Percentiles rank a stretch among this genome's conserved stretches.
Conservation (phyloP, 2,329 filamentous ascomycete genomes). For the Paecilomyces variotii region DNA sequence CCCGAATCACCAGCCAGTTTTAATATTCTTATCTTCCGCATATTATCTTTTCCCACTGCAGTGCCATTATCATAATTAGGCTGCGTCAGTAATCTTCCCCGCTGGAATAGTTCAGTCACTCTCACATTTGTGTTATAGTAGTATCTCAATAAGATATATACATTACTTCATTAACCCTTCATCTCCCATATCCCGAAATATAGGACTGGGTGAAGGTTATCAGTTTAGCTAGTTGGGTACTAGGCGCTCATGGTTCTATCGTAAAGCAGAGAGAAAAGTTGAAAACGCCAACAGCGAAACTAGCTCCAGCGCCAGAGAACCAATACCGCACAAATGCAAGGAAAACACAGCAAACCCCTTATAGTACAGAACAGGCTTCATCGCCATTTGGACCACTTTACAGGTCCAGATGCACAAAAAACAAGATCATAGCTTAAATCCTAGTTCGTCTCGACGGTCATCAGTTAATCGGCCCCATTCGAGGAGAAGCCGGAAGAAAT, state of each 20-base stretch:
- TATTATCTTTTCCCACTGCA: too few relatives aligned
- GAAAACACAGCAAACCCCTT: background rate
- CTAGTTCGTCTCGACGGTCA: slow-evolving; percentile 47
- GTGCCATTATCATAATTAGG: too few relatives aligned
- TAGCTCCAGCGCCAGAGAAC: background rate
- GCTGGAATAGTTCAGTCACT: too few relatives aligned
- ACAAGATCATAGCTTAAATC: slow-evolving; percentile 21
- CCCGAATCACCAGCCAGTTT: too few relatives aligned
- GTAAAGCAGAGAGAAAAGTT: background rate
- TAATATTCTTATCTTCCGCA: too few relatives aligned
- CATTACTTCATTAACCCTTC: background rate
- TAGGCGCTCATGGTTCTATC: background rate
- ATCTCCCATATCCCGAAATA: background rate
- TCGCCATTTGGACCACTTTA: background rate
- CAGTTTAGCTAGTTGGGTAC: background rate
- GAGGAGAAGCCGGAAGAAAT: slow-evolving; percentile 67
- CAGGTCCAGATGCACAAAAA: background rate
- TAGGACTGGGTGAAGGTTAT: background rate
- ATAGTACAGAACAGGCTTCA: background rate
- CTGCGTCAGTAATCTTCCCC: too few relatives aligned
- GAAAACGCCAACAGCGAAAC: background rate
- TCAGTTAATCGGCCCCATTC: slow-evolving; percentile 68
- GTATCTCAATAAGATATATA: background rate
- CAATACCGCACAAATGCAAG: background rate
- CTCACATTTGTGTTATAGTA: too few relatives aligned